phyloP scores from a whole-genome alignment of 2,329 filamentous ascomycete species.

The Parastagonospora avenae region DNA sequence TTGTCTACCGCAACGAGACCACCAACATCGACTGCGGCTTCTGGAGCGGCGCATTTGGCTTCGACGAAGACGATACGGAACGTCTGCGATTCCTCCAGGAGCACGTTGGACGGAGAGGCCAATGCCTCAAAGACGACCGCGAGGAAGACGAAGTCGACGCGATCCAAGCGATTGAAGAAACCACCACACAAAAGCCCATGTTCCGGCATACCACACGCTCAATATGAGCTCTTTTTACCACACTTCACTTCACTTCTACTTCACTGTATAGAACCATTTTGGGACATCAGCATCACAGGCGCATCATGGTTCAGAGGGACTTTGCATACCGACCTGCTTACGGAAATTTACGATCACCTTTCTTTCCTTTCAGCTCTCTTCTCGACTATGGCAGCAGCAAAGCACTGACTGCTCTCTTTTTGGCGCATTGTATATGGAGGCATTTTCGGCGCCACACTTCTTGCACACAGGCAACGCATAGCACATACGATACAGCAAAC shows the following conservation, averaged over 20 bases:
- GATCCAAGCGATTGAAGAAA: not conserved
- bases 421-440: not conserved
- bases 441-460: not conserved
- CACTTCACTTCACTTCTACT: not conserved
- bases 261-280: too few species aligned
- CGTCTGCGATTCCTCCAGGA: constrained; percentile 43
- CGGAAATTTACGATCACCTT: too few species aligned
- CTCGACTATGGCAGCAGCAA: too few species aligned
- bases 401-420: too few species aligned
- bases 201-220: too few species aligned
- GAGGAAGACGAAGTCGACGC: not conserved
- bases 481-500: not conserved
- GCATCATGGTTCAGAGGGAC: too few species aligned
- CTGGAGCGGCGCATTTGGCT: constrained; percentile 45
- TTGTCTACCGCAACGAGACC: constrained; percentile 40
- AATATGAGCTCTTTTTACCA: not conserved
- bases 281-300: too few species aligned
- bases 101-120: constrained; percentile 45
- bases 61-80: constrained; percentile 36
- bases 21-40: constrained; percentile 49
- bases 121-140: constrained; percentile 43
- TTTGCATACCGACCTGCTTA: too few species aligned
- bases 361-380: too few species aligned
- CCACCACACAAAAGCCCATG: not conserved
- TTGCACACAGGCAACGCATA: not conserved